Conservation (phyloP, 805 yeast genomes). For the Candida yuanshanica region DNA sequence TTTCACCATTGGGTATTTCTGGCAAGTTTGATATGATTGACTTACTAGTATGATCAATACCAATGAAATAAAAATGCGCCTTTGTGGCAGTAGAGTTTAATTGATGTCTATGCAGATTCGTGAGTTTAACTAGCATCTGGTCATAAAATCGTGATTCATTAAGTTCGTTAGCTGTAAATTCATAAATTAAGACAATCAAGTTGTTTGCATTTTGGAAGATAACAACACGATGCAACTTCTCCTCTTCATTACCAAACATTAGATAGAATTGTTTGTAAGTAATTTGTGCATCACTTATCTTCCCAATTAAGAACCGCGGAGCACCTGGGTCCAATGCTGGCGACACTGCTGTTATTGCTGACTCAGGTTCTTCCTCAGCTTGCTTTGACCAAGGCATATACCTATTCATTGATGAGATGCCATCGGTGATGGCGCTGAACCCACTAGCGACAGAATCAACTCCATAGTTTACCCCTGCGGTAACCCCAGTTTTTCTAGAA, state of each 20-base stretch:
- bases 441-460: conserved; percentile 12
- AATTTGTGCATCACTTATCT: conserved; percentile 9
- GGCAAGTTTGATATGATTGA: conserved; percentile 18
- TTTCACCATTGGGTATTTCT: conserved; percentile 4
- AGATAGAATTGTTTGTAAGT: conserved; percentile 19
- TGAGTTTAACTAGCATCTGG: conserved; percentile 2
- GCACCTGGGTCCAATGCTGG: background rate
- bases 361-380: background rate
- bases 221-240: conserved; percentile 15
- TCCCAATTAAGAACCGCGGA: conserved; percentile 15
- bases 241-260: conserved; percentile 8
- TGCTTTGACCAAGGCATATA: conserved; percentile 10
- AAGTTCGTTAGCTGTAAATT: conserved; percentile 13
- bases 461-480: conserved; percentile 19
- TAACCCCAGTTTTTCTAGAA: conserved; percentile 14
- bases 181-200: conserved; percentile 12
- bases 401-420: conserved; percentile 6
- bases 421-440: background rate
- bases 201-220: conserved; percentile 9
- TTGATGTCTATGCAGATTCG: conserved; percentile 7
- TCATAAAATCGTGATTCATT: conserved; percentile 15
- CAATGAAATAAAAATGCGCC: conserved; percentile 13
- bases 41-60: conserved; percentile 3
- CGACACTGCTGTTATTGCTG: background rate
- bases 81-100: background rate